Conservation (phyloP, 441 rosid species). For the Eruca vesicaria region DNA sequence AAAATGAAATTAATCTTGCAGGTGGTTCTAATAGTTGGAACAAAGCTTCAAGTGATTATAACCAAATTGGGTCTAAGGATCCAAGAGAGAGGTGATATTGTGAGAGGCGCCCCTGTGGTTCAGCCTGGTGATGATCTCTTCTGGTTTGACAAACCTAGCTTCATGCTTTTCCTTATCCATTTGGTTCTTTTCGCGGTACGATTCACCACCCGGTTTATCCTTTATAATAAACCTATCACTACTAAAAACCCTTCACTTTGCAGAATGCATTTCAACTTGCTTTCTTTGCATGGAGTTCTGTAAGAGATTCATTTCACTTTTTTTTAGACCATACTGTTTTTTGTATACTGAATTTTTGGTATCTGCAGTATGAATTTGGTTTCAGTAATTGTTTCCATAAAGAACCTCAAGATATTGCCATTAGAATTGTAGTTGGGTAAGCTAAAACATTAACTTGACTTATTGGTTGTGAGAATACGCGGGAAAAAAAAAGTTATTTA, state of each 20-base stretch:
- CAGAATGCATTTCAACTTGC: slow-evolving; percentile 86
- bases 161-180: slow-evolving; percentile 79
- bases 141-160: slow-evolving; percentile 65
- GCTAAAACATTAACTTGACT: slow-evolving; percentile 3
- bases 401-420: slow-evolving; percentile 46
- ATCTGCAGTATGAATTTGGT: slow-evolving; percentile 58
- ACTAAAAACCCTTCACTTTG: slow-evolving; percentile 10
- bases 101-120: slow-evolving; percentile 85
- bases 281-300: slow-evolving; percentile 82
- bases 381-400: slow-evolving; percentile 68
- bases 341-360: background rate
- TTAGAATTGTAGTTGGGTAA: slow-evolving; percentile 54
- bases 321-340: background rate
- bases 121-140: no score
- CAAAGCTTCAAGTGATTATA: slow-evolving; percentile 82
- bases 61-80: slow-evolving; percentile 78
- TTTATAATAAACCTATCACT: background rate
- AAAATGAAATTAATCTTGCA: slow-evolving; percentile 31
- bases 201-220: background rate
- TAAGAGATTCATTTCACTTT: slow-evolving; percentile 30
- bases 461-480: background rate
- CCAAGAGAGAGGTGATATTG: slow-evolving; percentile 85
- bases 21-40: slow-evolving; percentile 34
- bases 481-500: background rate
- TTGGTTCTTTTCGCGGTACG: slow-evolving; percentile 79